Percentiles rank a stretch among this genome's conserved stretches.
phyloP scores from a whole-genome alignment of 331 rosid genomes.

The Quercus lobata region DNA sequence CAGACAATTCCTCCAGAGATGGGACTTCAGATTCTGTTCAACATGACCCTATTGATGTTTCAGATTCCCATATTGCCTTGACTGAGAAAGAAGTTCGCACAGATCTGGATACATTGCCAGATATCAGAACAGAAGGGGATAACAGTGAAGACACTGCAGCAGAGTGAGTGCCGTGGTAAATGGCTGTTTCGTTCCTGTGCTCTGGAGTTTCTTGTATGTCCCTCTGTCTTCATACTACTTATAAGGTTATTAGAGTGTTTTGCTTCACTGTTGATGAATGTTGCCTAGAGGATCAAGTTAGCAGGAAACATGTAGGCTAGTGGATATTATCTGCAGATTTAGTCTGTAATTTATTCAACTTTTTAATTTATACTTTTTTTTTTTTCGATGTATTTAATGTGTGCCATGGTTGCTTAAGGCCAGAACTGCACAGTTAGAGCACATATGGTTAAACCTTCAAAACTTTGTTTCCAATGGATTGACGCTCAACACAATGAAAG shows the following conservation, averaged over 20 bases:
- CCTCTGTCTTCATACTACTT: constrained; percentile 6
- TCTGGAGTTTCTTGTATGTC: constrained; percentile 19
- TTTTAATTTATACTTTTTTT: constrained; percentile 15
- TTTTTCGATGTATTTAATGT: background rate
- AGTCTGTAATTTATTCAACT: constrained; percentile 33
- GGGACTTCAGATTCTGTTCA: constrained; percentile 34
- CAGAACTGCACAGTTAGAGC: background rate
- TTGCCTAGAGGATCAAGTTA: constrained; percentile 20
- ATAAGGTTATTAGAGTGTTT: constrained; percentile 11
- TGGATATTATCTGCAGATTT: constrained; percentile 16
- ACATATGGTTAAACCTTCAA: background rate
- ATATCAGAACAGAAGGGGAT: constrained; percentile 39
- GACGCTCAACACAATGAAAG: background rate
- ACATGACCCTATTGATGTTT: constrained; percentile 56
- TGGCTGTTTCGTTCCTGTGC: constrained; percentile 3
- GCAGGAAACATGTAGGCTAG: constrained; percentile 37
- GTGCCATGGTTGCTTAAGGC: background rate
- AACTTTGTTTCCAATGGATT: background rate
- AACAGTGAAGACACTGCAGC: constrained; percentile 49
- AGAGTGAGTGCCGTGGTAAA: constrained; percentile 21
- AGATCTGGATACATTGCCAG: constrained; percentile 54
- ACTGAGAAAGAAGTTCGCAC: constrained; percentile 40
- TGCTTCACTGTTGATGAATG: constrained; percentile 8
- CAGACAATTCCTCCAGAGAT: constrained; percentile 27
- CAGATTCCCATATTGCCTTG: constrained; percentile 42